phyloP scores from a whole-genome alignment of 352 stramenopile genomes.

The Pythium phragmitis region DNA sequence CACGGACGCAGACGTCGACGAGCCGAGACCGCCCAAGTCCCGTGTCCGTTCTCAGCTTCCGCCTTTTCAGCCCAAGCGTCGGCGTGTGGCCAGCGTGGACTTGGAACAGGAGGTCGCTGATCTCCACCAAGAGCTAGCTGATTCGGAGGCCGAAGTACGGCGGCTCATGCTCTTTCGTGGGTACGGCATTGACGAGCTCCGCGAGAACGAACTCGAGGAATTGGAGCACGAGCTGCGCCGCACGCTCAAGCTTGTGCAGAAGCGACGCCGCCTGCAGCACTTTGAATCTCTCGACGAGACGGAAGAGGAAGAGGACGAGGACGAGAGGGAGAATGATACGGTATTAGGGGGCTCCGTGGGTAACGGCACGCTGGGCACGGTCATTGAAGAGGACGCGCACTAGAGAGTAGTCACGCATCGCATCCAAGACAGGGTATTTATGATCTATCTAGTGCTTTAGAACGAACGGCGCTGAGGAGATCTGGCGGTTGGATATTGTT shows the following conservation, averaged over 20 bases:
- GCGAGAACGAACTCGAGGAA: conserved; percentile 41
- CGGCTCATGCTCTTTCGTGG: conserved; percentile 73
- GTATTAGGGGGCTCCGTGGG: not conserved
- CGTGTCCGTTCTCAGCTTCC: not conserved
- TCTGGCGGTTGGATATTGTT: too few species aligned
- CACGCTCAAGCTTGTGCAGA: conserved; percentile 55
- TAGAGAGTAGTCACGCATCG: not conserved
- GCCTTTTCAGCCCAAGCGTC: not conserved
- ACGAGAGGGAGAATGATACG: conserved; percentile 1
- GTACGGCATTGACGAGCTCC: conserved; percentile 67
- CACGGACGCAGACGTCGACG: not conserved
- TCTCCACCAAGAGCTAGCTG: conserved; percentile 69
- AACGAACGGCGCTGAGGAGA: not conserved
- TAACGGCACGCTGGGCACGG: conserved; percentile 14
- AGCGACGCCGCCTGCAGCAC: conserved; percentile 21
- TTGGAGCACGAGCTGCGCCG: conserved; percentile 56
- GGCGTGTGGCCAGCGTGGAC: conserved; percentile 8
- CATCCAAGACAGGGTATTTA: conserved; percentile 15
- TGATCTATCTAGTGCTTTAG: conserved; percentile 9
- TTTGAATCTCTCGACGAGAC: conserved; percentile 29
- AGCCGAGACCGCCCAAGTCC: not conserved
- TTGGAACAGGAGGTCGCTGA: conserved; percentile 63
- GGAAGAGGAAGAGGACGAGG: conserved; percentile 25
- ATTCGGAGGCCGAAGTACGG: conserved; percentile 73
- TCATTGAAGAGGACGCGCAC: conserved; percentile 22